Evolutionary conservation across 306 rosid genomes (phyloP), one percentile per base, ranked within the genome.

Genomic region (Rosa chinensis): DNA sequence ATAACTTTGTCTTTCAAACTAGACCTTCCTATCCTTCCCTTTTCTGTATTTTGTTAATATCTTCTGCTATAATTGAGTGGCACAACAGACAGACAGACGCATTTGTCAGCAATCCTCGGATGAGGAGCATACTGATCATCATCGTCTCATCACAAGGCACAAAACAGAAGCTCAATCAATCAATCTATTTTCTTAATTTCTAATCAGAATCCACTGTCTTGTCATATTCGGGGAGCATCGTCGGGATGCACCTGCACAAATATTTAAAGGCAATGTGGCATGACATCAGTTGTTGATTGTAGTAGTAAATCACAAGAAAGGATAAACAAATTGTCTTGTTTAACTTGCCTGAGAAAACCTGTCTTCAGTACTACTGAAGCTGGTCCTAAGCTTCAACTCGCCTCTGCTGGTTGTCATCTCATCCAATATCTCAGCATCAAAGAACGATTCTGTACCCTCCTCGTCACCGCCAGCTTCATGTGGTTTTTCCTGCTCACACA

Each of bases 341-440:
- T 66, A 42, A 35, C 70, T 87, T 79, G 89, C 98, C 85, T 94
- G 88, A 28, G 12, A 58, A 25, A 58, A 59, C 80, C 87, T 84
- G 67, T 87, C 93, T 48, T 89, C 90, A 1, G 75, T 85, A 3
- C 78, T 61, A 62, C 68, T 84, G 86, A 77, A 80, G 84, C 93
- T 94, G 52, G 87, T 69, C 88, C 92, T 89, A 70, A 84, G 89
- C 85, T 91, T 94, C 87, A 92, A 75, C 81, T 94, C 98, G 79
- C 97, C 97, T 73, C 98, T 88, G 73, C 61, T 85, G 32, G 97
- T 92, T 74, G 97, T 94, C 89, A 89, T 88, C 82, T 88, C 95
- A 79, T 94, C 98, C 79, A 94, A 87, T 62, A 89, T 80, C 86
- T 94, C 98, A 2, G 87, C 88, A 42, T 90, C 97, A n/a, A 79